Conservation (phyloP, 805 yeast genomes). For the Candida orba region DNA sequence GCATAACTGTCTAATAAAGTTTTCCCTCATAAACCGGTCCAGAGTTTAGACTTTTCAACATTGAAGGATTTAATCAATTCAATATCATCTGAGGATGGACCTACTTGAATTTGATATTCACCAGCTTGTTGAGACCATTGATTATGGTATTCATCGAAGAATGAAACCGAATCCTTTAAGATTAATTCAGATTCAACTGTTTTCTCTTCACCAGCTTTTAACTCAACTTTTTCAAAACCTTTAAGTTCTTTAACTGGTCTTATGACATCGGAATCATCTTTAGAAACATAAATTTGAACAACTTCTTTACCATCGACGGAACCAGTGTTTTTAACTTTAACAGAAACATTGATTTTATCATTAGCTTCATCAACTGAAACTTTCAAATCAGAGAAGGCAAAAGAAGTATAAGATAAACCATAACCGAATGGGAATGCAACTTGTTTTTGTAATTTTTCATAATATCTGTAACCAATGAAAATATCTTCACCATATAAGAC, state of each 20-base stretch:
- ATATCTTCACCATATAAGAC: slow-evolving; percentile 60
- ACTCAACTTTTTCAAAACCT: slow-evolving; percentile 43
- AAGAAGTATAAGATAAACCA: slow-evolving; percentile 55
- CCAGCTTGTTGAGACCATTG: slow-evolving; percentile 49
- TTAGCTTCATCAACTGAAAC: slow-evolving; percentile 25
- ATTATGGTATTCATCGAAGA: slow-evolving; percentile 40
- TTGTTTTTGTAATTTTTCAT: slow-evolving; percentile 41
- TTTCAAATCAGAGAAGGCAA: slow-evolving; percentile 32
- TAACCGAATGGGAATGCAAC: slow-evolving; percentile 55
- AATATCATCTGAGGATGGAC: slow-evolving; percentile 29
- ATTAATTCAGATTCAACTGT: slow-evolving; percentile 30
- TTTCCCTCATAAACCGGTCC: slow-evolving; percentile 1
- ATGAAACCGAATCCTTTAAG: slow-evolving; percentile 43
- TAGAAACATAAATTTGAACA: slow-evolving; percentile 45
- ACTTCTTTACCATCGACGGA: slow-evolving; percentile 42
- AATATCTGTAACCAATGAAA: slow-evolving; percentile 55
- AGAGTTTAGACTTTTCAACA: slow-evolving; percentile 15
- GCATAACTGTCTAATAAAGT: too few species aligned
- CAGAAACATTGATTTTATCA: slow-evolving; percentile 23
- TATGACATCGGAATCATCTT: slow-evolving; percentile 26
- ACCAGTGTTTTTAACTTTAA: slow-evolving; percentile 42
- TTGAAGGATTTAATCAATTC: slow-evolving; percentile 19
- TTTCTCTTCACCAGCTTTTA: slow-evolving; percentile 37
- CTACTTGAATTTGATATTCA: slow-evolving; percentile 40
- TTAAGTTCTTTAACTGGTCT: slow-evolving; percentile 57